Conservation (phyloP, 2,329 filamentous ascomycete genomes). For the Scytalidium sp. region DNA sequence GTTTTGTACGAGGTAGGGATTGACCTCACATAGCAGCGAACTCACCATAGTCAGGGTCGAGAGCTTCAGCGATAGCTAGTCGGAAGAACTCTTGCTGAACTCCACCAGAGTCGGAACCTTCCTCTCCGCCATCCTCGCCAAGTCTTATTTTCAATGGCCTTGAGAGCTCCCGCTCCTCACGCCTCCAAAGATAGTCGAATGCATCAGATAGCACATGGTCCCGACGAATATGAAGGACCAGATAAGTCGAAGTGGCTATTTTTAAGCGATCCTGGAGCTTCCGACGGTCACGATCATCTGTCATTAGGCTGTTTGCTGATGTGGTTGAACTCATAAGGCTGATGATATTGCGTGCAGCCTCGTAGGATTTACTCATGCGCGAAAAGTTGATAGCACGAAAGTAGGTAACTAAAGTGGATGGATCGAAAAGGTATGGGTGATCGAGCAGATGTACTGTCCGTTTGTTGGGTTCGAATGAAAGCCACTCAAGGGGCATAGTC, state of each 20-base stretch:
- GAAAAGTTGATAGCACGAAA: constrained; percentile 85
- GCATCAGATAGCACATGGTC: constrained; percentile 68
- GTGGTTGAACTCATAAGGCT: constrained; percentile 52
- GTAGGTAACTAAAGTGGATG: constrained; percentile 71
- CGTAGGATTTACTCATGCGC: constrained; percentile 77
- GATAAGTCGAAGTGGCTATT: constrained; percentile 66
- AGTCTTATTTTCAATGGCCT: constrained; percentile 86
- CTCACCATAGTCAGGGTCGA: constrained; percentile 71
- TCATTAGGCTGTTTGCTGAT: constrained; percentile 51
- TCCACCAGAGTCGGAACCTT: constrained; percentile 89
- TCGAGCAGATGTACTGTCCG: constrained; percentile 73
- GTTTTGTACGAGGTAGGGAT: background rate
- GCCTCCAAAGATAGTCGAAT: constrained; percentile 86
- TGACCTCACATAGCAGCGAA: constrained; percentile 2
- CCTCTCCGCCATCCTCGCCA: constrained; percentile 77
- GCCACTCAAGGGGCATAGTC: constrained; percentile 71
- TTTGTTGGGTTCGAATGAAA: constrained; percentile 56
- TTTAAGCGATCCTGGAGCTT: constrained; percentile 62
- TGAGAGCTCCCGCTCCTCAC: constrained; percentile 76
- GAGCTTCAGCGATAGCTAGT: constrained; percentile 73
- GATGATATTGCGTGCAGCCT: constrained; percentile 60
- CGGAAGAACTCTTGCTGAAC: constrained; percentile 97
- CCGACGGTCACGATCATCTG: constrained; percentile 55
- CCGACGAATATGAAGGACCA: constrained; percentile 68
- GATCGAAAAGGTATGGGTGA: constrained; percentile 76